These are phyloP conservation scores for Hippophae gyantsensis DNA, from an alignment of 306 rosid species.

Conservation along the genomic window DNA sequence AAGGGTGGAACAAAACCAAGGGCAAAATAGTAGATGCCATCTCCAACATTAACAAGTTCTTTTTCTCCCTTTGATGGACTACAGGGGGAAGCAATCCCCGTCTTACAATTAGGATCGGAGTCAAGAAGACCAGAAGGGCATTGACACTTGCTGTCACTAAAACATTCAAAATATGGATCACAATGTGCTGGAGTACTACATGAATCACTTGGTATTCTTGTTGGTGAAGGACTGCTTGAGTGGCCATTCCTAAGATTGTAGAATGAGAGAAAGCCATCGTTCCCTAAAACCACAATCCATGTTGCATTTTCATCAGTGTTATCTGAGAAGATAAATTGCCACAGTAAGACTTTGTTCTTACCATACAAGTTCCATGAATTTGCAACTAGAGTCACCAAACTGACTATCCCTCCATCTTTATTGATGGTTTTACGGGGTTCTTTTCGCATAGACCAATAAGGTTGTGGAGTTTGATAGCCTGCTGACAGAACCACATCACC, in stretches of 20 bases:
- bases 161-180: conserved; percentile 50
- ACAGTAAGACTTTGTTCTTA: conserved; percentile 36
- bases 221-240: conserved; percentile 24
- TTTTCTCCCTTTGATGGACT: conserved; percentile 14
- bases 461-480: conserved; percentile 53
- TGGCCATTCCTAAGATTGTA: conserved; percentile 31
- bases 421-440: conserved; percentile 51
- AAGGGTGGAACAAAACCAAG: conserved; percentile 49
- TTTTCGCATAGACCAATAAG: conserved; percentile 72
- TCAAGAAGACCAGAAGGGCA: conserved; percentile 60
- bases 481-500: conserved; percentile 61
- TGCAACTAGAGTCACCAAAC: conserved; percentile 33
- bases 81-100: conserved; percentile 59
- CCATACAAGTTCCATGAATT: conserved; percentile 86
- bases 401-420: conserved; percentile 31
- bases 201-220: conserved; percentile 42
- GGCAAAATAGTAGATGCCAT: conserved; percentile 54
- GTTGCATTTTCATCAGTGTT: conserved; percentile 31
- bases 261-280: conserved; percentile 63
- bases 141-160: conserved; percentile 35
- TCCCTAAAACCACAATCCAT: conserved; percentile 69
- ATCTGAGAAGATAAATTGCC: conserved; percentile 53
- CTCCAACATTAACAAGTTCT: conserved; percentile 41
- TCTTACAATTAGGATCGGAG: conserved; percentile 42
- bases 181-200: conserved; percentile 76